Evolutionary conservation across 805 yeast genomes (phyloP).

Genomic region (Yarrowia sp.): DNA sequence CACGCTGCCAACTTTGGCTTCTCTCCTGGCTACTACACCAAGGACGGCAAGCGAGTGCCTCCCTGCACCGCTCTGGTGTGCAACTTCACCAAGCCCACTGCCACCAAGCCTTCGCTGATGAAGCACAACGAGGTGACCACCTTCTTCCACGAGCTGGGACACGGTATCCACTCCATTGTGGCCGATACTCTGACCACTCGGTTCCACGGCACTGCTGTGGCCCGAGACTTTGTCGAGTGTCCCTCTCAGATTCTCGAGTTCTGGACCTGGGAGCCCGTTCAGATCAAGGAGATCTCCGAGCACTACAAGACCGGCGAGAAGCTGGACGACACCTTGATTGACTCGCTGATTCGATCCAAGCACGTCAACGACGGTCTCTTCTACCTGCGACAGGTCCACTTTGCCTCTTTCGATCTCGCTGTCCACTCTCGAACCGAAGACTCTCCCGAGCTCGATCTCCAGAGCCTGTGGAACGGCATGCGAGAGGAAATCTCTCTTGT

Average conservation of each 20-base stretch:
- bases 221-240: constrained; percentile 88
- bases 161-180: constrained; percentile 80
- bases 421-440: constrained; percentile 57
- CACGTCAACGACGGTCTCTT: constrained; percentile 78
- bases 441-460: constrained; percentile 55
- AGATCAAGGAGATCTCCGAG: constrained; percentile 63
- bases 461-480: constrained; percentile 67
- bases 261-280: constrained; percentile 81
- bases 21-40: constrained; percentile 62
- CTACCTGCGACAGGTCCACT: constrained; percentile 77
- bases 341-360: constrained; percentile 66
- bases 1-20: constrained; percentile 87
- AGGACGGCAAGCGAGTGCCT: constrained; percentile 58
- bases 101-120: constrained; percentile 72
- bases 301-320: constrained; percentile 67
- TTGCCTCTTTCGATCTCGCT: constrained; percentile 77
- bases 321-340: constrained; percentile 63
- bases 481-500: constrained; percentile 68
- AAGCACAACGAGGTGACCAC: constrained; percentile 82
- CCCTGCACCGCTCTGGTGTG: constrained; percentile 84
- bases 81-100: constrained; percentile 79
- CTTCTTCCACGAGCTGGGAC: constrained; percentile 89
- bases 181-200: constrained; percentile 69
- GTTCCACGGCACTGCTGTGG: constrained; percentile 79
- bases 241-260: constrained; percentile 90